Evolutionary conservation across 2,329 filamentous ascomycete genomes (phyloP).

Genomic region (Penicillium sp.): DNA sequence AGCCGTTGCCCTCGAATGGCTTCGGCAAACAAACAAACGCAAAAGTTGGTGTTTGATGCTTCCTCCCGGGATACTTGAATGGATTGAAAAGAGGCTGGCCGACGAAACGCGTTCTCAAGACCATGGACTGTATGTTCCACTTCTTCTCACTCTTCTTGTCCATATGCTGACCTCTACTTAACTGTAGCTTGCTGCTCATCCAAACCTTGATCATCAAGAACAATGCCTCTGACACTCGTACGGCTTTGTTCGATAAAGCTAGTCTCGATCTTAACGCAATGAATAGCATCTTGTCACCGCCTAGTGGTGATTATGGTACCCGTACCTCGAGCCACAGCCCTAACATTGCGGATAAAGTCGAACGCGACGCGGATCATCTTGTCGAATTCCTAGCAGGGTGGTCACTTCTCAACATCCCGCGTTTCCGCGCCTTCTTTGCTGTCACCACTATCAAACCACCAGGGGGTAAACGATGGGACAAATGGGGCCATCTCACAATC

Average conservation of each 20-base stretch:
- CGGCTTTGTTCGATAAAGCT: constrained; percentile 9
- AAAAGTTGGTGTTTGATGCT: constrained; percentile 41
- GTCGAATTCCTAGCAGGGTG: constrained; percentile 41
- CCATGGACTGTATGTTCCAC: constrained; percentile 6
- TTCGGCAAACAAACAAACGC: constrained; percentile 25
- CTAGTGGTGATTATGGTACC: constrained; percentile 29
- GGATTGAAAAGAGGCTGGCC: constrained; percentile 31
- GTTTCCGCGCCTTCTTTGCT: constrained; percentile 31
- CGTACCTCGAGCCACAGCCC: constrained; percentile 25
- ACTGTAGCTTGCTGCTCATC: constrained; percentile 10
- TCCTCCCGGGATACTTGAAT: constrained; percentile 36
- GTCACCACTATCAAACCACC: constrained; percentile 20
- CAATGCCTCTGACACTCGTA: constrained; percentile 19
- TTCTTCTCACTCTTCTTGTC: not conserved
- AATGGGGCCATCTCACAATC: constrained; percentile 16
- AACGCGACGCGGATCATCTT: constrained; percentile 36
- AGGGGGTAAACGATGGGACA: constrained; percentile 8
- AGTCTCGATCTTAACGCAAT: constrained; percentile 24
- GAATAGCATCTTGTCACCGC: constrained; percentile 31
- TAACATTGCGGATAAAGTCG: constrained; percentile 24
- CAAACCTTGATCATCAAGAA: constrained; percentile 24
- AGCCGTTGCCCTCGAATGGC: constrained; percentile 38
- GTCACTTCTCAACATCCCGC: constrained; percentile 31
- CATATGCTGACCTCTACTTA: not conserved
- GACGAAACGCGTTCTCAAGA: constrained; percentile 1